Evolutionary conservation across 2,329 filamentous ascomycete species (phyloP).

Genomic region (Pseudopyricularia javanii): DNA sequence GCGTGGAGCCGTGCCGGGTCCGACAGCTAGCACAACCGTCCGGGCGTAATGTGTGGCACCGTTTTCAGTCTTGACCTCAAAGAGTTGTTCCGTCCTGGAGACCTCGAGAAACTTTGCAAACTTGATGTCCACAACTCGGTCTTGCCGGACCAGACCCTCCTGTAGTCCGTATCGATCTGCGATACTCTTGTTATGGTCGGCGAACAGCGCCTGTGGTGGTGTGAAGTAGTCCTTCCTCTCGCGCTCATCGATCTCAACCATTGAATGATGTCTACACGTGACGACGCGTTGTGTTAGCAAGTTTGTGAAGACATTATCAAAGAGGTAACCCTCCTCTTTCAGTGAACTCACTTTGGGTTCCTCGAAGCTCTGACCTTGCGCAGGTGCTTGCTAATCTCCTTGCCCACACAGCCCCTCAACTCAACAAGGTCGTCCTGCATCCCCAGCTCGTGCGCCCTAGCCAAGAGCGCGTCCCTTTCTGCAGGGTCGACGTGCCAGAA

Average conservation of each 20-base stretch:
- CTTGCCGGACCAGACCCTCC: slow-evolving; percentile 42
- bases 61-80: slow-evolving; percentile 48
- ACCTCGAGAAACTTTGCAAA: slow-evolving; percentile 36
- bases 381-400: slow-evolving; percentile 68
- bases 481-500: slow-evolving; percentile 71
- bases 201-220: slow-evolving; percentile 49
- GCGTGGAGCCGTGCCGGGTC: slow-evolving; percentile 49
- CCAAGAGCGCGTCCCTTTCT: slow-evolving; percentile 62
- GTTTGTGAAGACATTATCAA: too few relatives aligned
- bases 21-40: slow-evolving; percentile 58
- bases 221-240: slow-evolving; percentile 60
- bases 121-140: slow-evolving; percentile 47
- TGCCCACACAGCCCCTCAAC: slow-evolving; percentile 63
- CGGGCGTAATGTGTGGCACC: slow-evolving; percentile 38
- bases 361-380: slow-evolving; percentile 43
- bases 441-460: slow-evolving; percentile 49
- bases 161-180: slow-evolving; percentile 43
- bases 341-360: slow-evolving; percentile 16
- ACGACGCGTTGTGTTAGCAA: background rate
- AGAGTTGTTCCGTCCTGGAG: slow-evolving; percentile 41
- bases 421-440: slow-evolving; percentile 55
- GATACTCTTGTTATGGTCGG: slow-evolving; percentile 47
- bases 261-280: slow-evolving; percentile 22
- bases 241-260: slow-evolving; percentile 48
- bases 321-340: too few relatives aligned